phyloP scores from a whole-genome alignment of 805 yeast species.

The Candida awuae region DNA sequence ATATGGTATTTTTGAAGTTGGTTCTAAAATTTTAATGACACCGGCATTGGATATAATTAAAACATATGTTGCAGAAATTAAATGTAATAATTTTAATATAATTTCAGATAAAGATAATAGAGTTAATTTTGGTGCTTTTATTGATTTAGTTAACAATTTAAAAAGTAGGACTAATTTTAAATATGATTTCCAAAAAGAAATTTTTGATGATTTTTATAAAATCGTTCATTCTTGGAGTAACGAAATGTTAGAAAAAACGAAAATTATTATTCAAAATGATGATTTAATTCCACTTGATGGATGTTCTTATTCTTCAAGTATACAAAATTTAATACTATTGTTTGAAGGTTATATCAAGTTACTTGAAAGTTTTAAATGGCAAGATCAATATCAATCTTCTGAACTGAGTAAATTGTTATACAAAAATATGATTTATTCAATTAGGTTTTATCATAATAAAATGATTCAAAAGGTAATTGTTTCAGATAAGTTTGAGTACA shows the following conservation, averaged over 20 bases:
- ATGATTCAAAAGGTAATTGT: constrained; percentile 15
- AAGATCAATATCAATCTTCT: constrained; percentile 53
- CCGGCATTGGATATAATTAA: constrained; percentile 18
- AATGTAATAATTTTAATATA: constrained; percentile 4
- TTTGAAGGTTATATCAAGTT: constrained; percentile 35
- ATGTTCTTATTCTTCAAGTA: constrained; percentile 24
- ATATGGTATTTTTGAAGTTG: constrained; percentile 16
- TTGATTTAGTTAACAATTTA: constrained; percentile 14
- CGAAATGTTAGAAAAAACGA: constrained; percentile 26
- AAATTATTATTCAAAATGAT: constrained; percentile 52
- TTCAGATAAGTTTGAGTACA: not conserved
- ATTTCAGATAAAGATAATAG: constrained; percentile 6
- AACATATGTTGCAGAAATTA: constrained; percentile 13
- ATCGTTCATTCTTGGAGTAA: constrained; percentile 21
- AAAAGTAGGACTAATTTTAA: constrained; percentile 16
- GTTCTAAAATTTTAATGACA: constrained; percentile 14
- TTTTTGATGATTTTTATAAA: constrained; percentile 19
- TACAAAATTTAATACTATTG: constrained; percentile 22
- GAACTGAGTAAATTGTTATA: constrained; percentile 51
- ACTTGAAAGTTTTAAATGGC: constrained; percentile 60
- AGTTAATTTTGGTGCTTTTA: constrained; percentile 11
- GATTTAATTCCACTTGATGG: constrained; percentile 34
- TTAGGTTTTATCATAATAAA: constrained; percentile 41
- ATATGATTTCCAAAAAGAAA: constrained; percentile 20
- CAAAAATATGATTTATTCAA: constrained; percentile 54